phyloP scores from a whole-genome alignment of 1,139 yeast genomes.

The Geotrichum europaeum region DNA sequence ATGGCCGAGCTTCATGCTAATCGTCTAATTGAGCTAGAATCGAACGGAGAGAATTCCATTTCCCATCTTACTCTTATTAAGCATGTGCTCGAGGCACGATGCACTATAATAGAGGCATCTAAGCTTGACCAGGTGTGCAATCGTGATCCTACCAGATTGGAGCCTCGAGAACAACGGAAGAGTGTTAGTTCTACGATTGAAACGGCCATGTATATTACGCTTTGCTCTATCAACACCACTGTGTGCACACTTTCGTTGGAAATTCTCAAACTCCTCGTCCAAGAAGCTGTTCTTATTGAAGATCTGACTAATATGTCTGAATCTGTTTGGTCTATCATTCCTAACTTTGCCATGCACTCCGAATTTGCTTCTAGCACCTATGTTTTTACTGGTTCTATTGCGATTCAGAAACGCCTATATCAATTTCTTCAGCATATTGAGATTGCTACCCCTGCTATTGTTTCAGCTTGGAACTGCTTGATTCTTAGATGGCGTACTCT shows the following conservation, averaged over 20 bases:
- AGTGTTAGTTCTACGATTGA: constrained; percentile 39
- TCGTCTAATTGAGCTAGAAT: constrained; percentile 4
- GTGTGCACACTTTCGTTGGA: constrained; percentile 48
- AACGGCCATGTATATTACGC: constrained; percentile 43
- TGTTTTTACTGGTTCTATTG: constrained; percentile 69
- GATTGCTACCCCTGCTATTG: constrained; percentile 54
- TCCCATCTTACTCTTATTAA: constrained; percentile 26
- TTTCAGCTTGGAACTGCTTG: constrained; percentile 54
- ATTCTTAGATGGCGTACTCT: constrained; percentile 47
- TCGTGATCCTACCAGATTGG: constrained; percentile 23
- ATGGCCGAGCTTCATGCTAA: constrained; percentile 15
- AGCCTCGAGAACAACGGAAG: constrained; percentile 27
- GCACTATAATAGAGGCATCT: constrained; percentile 29
- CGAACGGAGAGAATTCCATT: constrained; percentile 21
- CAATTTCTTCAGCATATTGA: constrained; percentile 48
- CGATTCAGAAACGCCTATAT: constrained; percentile 63
- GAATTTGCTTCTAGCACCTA: constrained; percentile 52
- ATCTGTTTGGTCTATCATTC: constrained; percentile 30
- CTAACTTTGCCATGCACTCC: constrained; percentile 37
- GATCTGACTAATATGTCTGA: constrained; percentile 23
- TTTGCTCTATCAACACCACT: constrained; percentile 55
- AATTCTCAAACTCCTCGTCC: constrained; percentile 44
- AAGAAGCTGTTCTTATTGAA: constrained; percentile 36
- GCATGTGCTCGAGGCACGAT: constrained; percentile 22
- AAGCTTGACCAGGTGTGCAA: constrained; percentile 28